Base-by-base conservation (phyloP, 139 green algal genomes). In the Closterium sp. region DNA sequence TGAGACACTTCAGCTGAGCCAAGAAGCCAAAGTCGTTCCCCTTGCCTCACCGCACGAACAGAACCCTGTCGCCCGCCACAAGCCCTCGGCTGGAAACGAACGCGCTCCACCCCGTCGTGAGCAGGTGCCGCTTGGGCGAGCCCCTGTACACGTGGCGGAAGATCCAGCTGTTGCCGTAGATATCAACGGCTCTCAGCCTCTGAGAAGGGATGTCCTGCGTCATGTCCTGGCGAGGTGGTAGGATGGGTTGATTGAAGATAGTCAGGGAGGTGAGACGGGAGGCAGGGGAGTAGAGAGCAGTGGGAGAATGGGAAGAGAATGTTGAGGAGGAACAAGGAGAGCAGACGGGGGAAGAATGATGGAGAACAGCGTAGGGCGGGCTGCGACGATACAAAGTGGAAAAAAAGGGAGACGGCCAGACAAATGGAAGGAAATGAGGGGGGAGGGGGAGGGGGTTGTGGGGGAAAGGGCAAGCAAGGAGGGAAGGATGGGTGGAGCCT, bases 121-220 rank as follows among this genome's bases (percentile, higher is more conserved):
- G 30, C 17, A 94, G 91, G 90, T 94, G 92, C 11, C 92, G 85
- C 90, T 93, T 93, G 27, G 92, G 92, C 21, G 86, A 92, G 31
- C 91, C 90, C 6, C 91, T 91, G n/a, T 94, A 94, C 31, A 94
- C 93, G 89, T 94, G 91, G 31, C 91, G 91, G 89, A 94, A 94
- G 24, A 31, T 88, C 91, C 91, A 94, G 27, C 86, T 30, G 11
- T 91, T 34, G 38, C 89, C 89, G 88, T 93, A 30, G 31, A 94
- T 45, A 29, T 94, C 91, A 70, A 30, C 22, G 24, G 24, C 88
- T 45, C 34, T 32, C 17, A 94, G 31, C 87, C 19, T 93, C n/a
- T 94, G 91, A 6, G 31, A 31, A 6, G 91, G 91, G 9, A 89
- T 90, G 88, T 94, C 28, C 89, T 93, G 50, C 19, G 31, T 89